Conservation (phyloP, 169 alveolate species). For the Besnoitia besnoiti region DNA sequence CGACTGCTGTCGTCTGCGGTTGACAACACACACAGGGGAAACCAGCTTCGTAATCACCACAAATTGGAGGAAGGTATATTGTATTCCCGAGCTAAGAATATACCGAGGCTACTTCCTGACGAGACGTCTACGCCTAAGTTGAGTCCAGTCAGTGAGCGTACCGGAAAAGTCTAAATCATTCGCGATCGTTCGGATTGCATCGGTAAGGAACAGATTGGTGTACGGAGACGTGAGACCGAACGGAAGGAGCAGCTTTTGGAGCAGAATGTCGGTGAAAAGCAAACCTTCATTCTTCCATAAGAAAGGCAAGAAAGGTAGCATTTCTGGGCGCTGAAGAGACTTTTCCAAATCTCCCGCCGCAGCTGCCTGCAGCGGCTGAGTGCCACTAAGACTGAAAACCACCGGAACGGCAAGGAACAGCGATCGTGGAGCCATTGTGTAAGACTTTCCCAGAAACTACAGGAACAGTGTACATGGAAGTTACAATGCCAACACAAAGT, state of each 20-base stretch:
- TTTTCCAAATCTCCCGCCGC: conserved; percentile 15
- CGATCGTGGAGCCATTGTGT: background rate
- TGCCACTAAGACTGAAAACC: background rate
- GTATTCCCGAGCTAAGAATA: too few relatives aligned
- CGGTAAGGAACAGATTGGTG: conserved; percentile 25
- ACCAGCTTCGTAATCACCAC: background rate
- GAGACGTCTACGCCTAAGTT: too few relatives aligned
- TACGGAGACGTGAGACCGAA: conserved; percentile 31
- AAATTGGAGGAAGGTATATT: too few relatives aligned
- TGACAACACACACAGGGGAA: background rate
- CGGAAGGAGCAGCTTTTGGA: conserved; percentile 24
- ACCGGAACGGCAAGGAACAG: background rate
- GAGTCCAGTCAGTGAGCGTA: background rate
- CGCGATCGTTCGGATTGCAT: conserved; percentile 14
- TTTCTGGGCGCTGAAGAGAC: conserved; percentile 26
- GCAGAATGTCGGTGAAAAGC: conserved; percentile 23
- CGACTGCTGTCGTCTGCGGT: background rate
- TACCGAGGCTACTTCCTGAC: too few relatives aligned
- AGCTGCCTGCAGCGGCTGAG: background rate
- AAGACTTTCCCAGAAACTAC: background rate
- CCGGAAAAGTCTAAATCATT: background rate
- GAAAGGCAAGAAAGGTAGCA: background rate
- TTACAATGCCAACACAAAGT: background rate
- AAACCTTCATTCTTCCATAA: conserved; percentile 32
- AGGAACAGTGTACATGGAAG: background rate